Percentiles rank a stretch among this genome's conserved stretches.
Conservation (phyloP, 1,139 yeast species). For the Komagataea norvegica region DNA sequence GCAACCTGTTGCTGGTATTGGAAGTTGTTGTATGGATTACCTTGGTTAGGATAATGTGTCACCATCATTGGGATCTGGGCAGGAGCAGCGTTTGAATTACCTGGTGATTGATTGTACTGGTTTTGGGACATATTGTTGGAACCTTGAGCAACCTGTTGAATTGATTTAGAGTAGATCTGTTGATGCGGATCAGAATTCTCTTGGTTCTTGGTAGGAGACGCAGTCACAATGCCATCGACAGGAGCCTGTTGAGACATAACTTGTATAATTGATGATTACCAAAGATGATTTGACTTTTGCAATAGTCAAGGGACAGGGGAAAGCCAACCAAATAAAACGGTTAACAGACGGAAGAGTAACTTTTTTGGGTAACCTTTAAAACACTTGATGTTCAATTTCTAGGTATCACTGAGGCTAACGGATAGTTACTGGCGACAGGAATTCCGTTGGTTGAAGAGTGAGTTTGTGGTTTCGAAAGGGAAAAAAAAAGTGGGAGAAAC, state of each 20-base stretch:
- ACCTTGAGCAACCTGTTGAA: neutral
- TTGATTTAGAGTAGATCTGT: slow-evolving; percentile 2
- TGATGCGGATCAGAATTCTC: slow-evolving; percentile 6
- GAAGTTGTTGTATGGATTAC: slow-evolving; percentile 13
- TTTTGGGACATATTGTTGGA: neutral
- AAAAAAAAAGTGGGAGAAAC: neutral
- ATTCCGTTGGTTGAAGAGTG: neutral
- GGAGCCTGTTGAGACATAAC: neutral
- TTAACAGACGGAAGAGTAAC: no score
- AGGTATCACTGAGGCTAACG: no score
- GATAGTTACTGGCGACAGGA: neutral
- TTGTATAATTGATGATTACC: neutral
- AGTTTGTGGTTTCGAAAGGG: neutral
- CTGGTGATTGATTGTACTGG: neutral
- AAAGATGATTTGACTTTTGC: neutral
- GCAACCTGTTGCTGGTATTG: slow-evolving; percentile 23
- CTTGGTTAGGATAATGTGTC: slow-evolving; percentile 18
- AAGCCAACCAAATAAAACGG: no score
- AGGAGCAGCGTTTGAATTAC: slow-evolving; percentile 2
- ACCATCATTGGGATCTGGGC: slow-evolving; percentile 20
- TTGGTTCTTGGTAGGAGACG: slow-evolving; percentile 2
- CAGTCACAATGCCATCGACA: neutral
- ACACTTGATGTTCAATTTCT: no score
- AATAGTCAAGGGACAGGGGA: no score
- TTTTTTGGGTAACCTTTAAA: neutral